These are phyloP conservation scores for Arthroderma uncinatum DNA, from an alignment of 2,329 filamentous ascomycete species.

Conservation along the genomic window DNA sequence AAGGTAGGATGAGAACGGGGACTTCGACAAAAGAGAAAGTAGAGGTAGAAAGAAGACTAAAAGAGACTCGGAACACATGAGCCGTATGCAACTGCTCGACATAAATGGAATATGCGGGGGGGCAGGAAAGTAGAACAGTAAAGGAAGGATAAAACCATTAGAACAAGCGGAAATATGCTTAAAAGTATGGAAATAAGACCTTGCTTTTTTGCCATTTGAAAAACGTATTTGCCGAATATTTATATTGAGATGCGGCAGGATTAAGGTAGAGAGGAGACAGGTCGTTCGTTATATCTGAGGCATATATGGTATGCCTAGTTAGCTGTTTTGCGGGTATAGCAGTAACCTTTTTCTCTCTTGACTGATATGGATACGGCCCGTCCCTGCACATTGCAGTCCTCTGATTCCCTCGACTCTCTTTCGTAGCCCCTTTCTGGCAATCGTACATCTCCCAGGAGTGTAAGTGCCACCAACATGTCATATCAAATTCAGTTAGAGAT, in stretches of 20 bases:
- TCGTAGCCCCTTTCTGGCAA: not conserved
- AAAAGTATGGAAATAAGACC: not conserved
- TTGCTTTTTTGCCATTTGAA: not conserved
- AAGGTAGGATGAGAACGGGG: not conserved
- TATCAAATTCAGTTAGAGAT: conserved; percentile 28
- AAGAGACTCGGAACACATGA: not conserved
- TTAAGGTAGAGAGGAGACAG: not conserved
- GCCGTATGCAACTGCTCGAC: not conserved
- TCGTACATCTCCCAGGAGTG: not conserved
- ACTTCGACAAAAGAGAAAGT: not conserved
- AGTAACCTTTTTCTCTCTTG: not conserved
- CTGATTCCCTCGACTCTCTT: not conserved
- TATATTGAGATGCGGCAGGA: not conserved
- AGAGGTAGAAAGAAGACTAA: not conserved
- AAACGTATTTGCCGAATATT: not conserved
- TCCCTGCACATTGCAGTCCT: not conserved
- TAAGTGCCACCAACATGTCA: not conserved
- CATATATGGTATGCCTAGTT: not conserved
- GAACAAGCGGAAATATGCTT: not conserved
- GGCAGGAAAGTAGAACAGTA: not conserved
- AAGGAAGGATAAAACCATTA: not conserved
- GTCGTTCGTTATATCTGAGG: not conserved
- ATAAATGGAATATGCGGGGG: not conserved
- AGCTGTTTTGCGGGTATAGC: not conserved
- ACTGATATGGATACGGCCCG: not conserved